phyloP scores from a whole-genome alignment of 2,329 filamentous ascomycete species.

The Cordyceps pruinosa region DNA sequence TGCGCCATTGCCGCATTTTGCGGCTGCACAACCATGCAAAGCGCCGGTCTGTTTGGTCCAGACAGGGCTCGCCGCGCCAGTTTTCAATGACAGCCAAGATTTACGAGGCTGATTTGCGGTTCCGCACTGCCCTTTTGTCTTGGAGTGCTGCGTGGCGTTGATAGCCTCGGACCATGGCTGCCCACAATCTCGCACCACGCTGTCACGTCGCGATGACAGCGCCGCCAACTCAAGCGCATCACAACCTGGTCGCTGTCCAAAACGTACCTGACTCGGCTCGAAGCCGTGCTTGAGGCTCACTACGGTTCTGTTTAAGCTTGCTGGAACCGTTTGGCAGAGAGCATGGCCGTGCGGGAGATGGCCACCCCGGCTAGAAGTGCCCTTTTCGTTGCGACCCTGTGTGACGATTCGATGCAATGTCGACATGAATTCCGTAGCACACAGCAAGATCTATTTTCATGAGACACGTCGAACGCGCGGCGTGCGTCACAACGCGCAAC shows the following conservation, averaged over 20 bases:
- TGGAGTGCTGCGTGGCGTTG: not conserved
- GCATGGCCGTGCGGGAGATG: not conserved
- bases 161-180: not conserved
- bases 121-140: not conserved
- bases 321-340: not conserved
- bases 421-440: not conserved
- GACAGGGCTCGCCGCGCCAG: not conserved
- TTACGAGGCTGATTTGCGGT: not conserved
- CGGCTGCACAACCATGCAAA: conserved; percentile 5
- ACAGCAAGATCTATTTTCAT: not conserved
- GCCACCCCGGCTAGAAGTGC: not conserved
- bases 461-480: conserved; percentile 2
- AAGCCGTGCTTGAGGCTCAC: not conserved
- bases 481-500: conserved; percentile 5
- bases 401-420: not conserved
- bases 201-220: not conserved
- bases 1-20: not conserved
- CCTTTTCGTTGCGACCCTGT: not conserved
- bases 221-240: not conserved
- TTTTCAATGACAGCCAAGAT: not conserved
- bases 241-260: not conserved
- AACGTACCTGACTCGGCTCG: not conserved
- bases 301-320: conserved; percentile 9
- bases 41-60: not conserved
- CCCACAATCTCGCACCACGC: not conserved